phyloP scores from a whole-genome alignment of 169 alveolate genomes.

The Perkinsus olseni region DNA sequence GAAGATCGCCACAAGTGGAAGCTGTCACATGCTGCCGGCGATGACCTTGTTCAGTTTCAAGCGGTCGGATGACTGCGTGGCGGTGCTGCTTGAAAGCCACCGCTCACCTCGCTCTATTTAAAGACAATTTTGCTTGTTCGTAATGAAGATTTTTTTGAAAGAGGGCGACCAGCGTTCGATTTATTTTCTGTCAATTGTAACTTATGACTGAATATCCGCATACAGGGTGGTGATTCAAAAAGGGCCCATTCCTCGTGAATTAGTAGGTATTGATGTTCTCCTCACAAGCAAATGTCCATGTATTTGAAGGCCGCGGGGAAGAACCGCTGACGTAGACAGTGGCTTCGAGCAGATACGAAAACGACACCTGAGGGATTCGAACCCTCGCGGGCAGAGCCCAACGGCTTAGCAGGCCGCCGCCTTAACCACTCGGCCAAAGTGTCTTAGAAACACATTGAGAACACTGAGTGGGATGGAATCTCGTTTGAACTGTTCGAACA shows the following conservation, averaged over 20 bases:
- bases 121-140: neutral
- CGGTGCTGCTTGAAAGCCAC: neutral
- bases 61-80: neutral
- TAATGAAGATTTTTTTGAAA: too few relatives aligned
- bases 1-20: neutral
- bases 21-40: neutral
- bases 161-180: neutral
- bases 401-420: neutral
- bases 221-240: too few relatives aligned
- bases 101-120: too few relatives aligned
- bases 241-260: too few relatives aligned
- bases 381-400: neutral
- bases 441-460: too few relatives aligned
- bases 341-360: neutral
- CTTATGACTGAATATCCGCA: too few relatives aligned
- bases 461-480: too few relatives aligned
- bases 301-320: neutral
- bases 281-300: neutral
- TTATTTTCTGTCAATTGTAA: too few relatives aligned
- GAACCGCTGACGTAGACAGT: neutral
- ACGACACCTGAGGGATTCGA: neutral
- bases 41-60: neutral
- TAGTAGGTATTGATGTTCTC: neutral
- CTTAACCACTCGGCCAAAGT: neutral
- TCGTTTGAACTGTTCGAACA: too few relatives aligned